These are phyloP conservation scores for Annona cherimola DNA, from an alignment of 164 flowering plant genomes.

Conservation along the genomic window DNA sequence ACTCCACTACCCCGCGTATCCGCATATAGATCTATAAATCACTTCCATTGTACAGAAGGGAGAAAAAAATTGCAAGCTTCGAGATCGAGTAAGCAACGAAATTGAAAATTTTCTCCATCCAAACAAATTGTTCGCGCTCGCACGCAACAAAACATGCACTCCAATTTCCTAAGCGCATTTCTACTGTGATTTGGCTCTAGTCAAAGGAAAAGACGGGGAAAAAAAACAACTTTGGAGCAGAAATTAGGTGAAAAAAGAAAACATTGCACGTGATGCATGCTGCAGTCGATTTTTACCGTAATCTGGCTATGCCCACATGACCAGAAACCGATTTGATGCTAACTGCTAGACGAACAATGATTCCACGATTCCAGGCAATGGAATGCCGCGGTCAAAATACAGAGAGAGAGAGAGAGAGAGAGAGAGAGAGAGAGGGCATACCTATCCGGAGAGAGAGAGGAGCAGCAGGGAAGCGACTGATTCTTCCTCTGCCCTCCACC, in stretches of 20 bases:
- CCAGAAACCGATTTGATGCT: not conserved
- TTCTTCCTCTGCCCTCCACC: not conserved
- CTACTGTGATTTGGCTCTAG: not conserved
- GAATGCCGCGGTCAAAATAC: not conserved
- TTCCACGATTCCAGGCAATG: not conserved
- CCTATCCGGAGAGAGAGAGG: not conserved
- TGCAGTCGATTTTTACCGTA: too few relatives aligned
- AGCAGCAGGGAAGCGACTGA: not conserved
- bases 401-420: not conserved
- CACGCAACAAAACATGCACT: too few relatives aligned
- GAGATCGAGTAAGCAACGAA: not conserved
- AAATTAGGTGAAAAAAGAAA: too few relatives aligned
- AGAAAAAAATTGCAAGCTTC: not conserved
- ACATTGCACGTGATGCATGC: too few relatives aligned
- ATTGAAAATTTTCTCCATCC: not conserved
- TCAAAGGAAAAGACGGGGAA: not conserved
- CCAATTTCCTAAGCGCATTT: not conserved
- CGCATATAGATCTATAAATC: not conserved
- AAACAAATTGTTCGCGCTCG: not conserved
- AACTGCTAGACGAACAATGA: not conserved
- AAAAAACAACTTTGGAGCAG: too few relatives aligned
- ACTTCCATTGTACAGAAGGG: not conserved
- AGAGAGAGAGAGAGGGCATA: not conserved
- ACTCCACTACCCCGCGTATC: not conserved
- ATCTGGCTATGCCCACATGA: not conserved